Conservation (phyloP, 352 stramenopile genomes). For the Pythium graminicola region DNA sequence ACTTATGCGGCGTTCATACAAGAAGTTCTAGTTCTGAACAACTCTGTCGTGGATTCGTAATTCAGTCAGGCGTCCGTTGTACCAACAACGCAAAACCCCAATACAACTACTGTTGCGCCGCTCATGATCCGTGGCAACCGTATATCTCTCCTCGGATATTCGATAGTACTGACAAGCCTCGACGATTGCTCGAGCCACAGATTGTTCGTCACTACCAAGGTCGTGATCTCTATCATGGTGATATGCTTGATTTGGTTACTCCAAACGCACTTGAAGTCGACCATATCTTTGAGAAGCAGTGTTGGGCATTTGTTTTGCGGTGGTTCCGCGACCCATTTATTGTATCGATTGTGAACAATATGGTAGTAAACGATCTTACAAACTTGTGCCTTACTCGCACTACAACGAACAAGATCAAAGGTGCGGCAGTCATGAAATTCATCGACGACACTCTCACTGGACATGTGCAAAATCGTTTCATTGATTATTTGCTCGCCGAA, state of each 20-base stretch:
- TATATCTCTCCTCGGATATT: constrained; percentile 35
- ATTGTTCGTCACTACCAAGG: constrained; percentile 23
- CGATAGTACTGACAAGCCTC: constrained; percentile 20
- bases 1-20: no score
- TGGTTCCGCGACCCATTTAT: no score
- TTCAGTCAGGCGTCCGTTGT: constrained; percentile 10
- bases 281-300: constrained; percentile 46
- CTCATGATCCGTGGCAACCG: constrained; percentile 25
- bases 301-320: constrained; percentile 36
- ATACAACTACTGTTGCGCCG: constrained; percentile 36
- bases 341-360: constrained; percentile 22
- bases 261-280: constrained; percentile 28
- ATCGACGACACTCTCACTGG: constrained; percentile 36
- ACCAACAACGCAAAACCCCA: constrained; percentile 22
- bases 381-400: constrained; percentile 40
- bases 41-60: constrained; percentile 19
- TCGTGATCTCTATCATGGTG: constrained; percentile 35
- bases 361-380: constrained; percentile 27
- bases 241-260: constrained; percentile 27
- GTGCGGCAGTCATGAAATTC: constrained; percentile 32
- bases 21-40: no score
- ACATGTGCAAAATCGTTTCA: constrained; percentile 27
- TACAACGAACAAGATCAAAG: constrained; percentile 40
- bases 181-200: constrained; percentile 20
- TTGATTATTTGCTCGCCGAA: constrained; percentile 26